Base-by-base conservation (phyloP, 495 filamentous ascomycete species). In the Pseudoneurospora amorphoporcata region DNA sequence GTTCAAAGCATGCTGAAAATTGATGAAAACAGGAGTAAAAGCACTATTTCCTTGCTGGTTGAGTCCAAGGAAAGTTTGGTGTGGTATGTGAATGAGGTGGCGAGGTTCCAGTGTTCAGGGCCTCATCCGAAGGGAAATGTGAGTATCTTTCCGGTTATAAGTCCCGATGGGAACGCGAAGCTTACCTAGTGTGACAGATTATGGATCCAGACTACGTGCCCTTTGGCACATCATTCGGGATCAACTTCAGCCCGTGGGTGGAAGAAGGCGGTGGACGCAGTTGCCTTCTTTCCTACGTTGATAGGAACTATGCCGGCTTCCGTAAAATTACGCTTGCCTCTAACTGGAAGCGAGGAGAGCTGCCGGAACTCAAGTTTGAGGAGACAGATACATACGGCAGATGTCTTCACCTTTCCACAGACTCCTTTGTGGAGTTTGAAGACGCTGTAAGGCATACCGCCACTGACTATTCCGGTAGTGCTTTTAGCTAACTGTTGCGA, bases 381-480 rank as follows among this genome's bases (percentile, higher is more conserved):
- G 47, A 72, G n/a, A 68, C 71, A 10, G 83, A 86, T 68, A 72
- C 71, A 0, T 74, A 76, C 38, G 83, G 82, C 0, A 78, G 80
- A 70, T 86, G 84, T 65, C 70, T 85, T 12, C 77, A 81, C 73
- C 74, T 85, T 19, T 80, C 83, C 3, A 77, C 79, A 8, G 83
- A 86, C 58, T 77, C 81, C 0, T 85, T 86, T 71, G 78, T 86
- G 3, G 81, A 81, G 72, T 86, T 84, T 77, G 84, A 86, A 71
- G 77, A 84, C 47, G 75, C 74, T 8, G 84, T 84, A 75, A 70
- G 82, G 68, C 23, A 35, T 8, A 4, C 17, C 19, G 70, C 19
- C 4, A 40, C 8, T 61, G 19, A 37, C 6, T 17, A 16, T 17
- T 16, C 2, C 6, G 5, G 5, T 10, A 58, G 9, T 35, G 14